These are phyloP conservation scores for Salix dunnii DNA, from an alignment of 345 rosid species.

Conservation along the genomic window DNA sequence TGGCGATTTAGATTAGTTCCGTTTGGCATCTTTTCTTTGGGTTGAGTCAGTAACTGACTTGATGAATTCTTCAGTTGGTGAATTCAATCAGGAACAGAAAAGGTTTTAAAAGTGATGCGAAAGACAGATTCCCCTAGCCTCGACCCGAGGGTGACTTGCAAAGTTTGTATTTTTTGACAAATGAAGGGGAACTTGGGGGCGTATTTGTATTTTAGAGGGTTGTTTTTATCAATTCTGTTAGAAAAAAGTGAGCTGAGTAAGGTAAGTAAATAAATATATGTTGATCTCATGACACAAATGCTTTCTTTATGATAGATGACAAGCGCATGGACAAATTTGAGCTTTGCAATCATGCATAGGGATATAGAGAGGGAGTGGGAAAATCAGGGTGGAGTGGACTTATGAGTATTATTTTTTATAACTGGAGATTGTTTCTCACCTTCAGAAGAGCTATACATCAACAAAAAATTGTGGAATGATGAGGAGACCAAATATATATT, in stretches of 20 bases:
- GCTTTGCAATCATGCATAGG: slow-evolving; percentile 1
- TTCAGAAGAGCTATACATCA: background rate
- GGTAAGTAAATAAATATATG: slow-evolving; percentile 62
- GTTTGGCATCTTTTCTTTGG: background rate
- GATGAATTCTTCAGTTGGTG: background rate
- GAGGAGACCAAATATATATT: slow-evolving; percentile 2
- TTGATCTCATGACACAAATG: background rate
- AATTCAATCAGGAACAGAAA: background rate
- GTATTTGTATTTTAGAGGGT: background rate
- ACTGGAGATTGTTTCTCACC: background rate
- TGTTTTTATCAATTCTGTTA: slow-evolving; percentile 12
- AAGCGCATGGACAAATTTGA: slow-evolving; percentile 7
- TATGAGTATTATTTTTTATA: slow-evolving; percentile 5
- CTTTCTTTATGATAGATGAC: slow-evolving; percentile 13
- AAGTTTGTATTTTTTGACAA: background rate
- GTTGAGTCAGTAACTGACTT: background rate
- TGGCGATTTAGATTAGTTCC: background rate
- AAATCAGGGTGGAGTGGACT: background rate
- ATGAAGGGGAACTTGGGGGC: background rate
- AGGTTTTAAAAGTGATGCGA: background rate
- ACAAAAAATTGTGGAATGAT: background rate
- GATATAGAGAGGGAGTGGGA: slow-evolving; percentile 5
- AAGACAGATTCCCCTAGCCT: background rate
- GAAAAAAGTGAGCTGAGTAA: slow-evolving; percentile 38
- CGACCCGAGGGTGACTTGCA: background rate